phyloP scores from a whole-genome alignment of 2,329 filamentous ascomycete genomes.

The Tolypocladium ovalisporum region DNA sequence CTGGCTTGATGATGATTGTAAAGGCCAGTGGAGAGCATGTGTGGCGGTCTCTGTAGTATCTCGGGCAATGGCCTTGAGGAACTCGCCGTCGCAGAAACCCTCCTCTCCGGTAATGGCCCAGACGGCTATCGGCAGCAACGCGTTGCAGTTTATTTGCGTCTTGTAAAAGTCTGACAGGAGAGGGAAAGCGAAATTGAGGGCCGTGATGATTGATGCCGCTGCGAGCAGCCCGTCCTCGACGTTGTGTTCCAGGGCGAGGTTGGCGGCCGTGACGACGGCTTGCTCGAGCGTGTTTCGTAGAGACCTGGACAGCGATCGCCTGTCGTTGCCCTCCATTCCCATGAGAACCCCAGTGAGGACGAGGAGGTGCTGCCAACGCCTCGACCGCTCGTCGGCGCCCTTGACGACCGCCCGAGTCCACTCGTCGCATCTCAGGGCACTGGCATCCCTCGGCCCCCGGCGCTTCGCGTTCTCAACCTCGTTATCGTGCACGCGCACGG shows the following conservation, averaged over 20 bases:
- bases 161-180: conserved; percentile 52
- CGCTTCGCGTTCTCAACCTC: conserved; percentile 27
- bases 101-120: conserved; percentile 58
- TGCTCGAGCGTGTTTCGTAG: conserved; percentile 59
- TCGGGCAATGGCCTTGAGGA: conserved; percentile 57
- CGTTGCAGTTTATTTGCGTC: conserved; percentile 52
- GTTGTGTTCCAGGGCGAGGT: conserved; percentile 54
- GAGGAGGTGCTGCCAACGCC: conserved; percentile 75
- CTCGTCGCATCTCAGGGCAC: conserved; percentile 35
- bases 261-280: conserved; percentile 63
- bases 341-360: conserved; percentile 68
- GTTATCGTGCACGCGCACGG: conserved; percentile 39
- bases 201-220: conserved; percentile 49
- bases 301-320: conserved; percentile 49
- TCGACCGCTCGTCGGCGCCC: conserved; percentile 47
- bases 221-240: conserved; percentile 29
- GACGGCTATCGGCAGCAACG: conserved; percentile 58
- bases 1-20: conserved; percentile 46
- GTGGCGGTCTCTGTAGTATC: conserved; percentile 45
- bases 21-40: conserved; percentile 50
- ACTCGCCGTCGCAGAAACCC: conserved; percentile 66
- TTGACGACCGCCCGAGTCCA: conserved; percentile 48
- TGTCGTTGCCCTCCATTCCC: conserved; percentile 57
- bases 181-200: conserved; percentile 68
- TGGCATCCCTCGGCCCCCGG: conserved; percentile 21